phyloP scores from a whole-genome alignment of 495 filamentous ascomycete genomes.

The Ascodesmis nigricans region DNA sequence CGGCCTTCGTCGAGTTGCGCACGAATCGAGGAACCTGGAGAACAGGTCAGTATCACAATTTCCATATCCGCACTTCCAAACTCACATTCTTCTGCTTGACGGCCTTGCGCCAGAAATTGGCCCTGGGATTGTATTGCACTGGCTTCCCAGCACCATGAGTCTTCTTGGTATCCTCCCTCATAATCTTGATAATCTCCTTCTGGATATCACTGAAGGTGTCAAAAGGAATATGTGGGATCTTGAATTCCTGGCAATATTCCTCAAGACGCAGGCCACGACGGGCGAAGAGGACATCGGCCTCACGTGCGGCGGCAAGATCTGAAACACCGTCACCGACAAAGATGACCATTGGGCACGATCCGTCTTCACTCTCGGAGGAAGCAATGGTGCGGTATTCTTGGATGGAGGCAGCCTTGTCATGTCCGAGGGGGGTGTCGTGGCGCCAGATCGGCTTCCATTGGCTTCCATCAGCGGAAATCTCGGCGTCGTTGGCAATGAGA shows the following conservation, averaged over 20 bases:
- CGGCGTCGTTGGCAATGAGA: conserved; percentile 50
- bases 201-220: conserved; percentile 50
- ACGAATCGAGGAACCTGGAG: conserved; percentile 33
- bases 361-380: conserved; percentile 31
- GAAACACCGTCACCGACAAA: conserved; percentile 66
- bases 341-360: conserved; percentile 44
- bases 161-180: conserved; percentile 38
- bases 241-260: conserved; percentile 45
- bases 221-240: conserved; percentile 40
- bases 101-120: conserved; percentile 47
- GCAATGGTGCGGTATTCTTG: conserved; percentile 36
- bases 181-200: conserved; percentile 37
- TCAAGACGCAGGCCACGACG: conserved; percentile 44
- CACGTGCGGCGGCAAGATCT: conserved; percentile 46
- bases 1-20: conserved; percentile 34
- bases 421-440: conserved; percentile 43
- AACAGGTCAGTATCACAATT: conserved; percentile 1
- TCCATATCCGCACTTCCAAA: conserved; percentile 2
- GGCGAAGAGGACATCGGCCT: conserved; percentile 60
- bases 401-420: conserved; percentile 48
- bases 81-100: conserved; percentile 34
- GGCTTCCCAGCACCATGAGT: conserved; percentile 42
- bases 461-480: conserved; percentile 35
- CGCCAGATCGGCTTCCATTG: conserved; percentile 51
- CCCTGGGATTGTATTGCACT: conserved; percentile 43